These are phyloP conservation scores for Allium sativum DNA, from an alignment of 106 monocot species.

Conservation along the genomic window DNA sequence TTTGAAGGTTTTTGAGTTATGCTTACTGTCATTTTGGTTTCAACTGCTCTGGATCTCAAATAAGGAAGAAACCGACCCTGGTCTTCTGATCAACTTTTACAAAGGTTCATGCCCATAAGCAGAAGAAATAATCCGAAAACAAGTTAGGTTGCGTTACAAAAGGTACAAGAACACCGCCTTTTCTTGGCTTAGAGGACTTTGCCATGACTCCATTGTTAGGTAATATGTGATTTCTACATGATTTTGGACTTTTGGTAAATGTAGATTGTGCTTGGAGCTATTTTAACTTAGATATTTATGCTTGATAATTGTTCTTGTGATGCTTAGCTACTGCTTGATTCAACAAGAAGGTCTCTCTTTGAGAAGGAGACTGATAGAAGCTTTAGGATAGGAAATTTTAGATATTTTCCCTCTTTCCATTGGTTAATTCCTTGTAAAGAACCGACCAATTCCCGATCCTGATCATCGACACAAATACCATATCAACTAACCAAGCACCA, in stretches of 20 bases:
- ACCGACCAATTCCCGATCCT: too few relatives aligned
- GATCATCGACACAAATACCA: too few relatives aligned
- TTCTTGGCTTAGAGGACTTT: conserved; percentile 82
- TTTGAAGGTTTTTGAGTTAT: too few relatives aligned
- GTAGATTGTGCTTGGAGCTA: neutral
- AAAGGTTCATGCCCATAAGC: conserved; percentile 79
- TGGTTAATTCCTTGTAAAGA: too few relatives aligned
- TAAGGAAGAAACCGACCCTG: conserved; percentile 6
- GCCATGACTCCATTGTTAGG: conserved; percentile 89
- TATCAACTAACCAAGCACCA: too few relatives aligned
- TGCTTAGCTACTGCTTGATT: conserved; percentile 64
- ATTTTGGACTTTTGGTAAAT: neutral
- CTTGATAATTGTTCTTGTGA: conserved; percentile 46
- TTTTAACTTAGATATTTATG: neutral
- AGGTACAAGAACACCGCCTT: conserved; percentile 91
- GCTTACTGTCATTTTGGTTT: too few relatives aligned
- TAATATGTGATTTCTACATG: conserved; percentile 1
- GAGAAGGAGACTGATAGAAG: conserved; percentile 87
- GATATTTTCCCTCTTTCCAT: neutral
- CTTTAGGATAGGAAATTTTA: conserved; percentile 78
- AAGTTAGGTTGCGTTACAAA: conserved; percentile 74
- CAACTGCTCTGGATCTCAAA: too few relatives aligned
- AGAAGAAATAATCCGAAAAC: conserved; percentile 71
- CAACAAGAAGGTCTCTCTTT: conserved; percentile 53
- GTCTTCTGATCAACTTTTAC: conserved; percentile 70